Conservation (phyloP, 371 early-diverging fungal species). For the Blastocladiella emersonii region DNA sequence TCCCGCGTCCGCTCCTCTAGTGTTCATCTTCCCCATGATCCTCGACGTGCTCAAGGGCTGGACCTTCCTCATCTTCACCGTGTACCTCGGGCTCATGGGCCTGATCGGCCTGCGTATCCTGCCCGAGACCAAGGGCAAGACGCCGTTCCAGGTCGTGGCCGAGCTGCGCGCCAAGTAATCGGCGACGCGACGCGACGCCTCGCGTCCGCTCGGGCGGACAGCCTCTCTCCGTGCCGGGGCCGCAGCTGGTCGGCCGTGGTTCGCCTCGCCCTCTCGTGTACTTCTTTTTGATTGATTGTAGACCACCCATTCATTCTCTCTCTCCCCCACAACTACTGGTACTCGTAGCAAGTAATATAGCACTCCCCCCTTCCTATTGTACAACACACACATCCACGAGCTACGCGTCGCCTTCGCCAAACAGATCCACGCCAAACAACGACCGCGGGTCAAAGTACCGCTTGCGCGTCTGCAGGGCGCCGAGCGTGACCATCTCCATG, state of each 20-base stretch:
- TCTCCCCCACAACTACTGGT: too few species aligned
- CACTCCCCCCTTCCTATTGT: too few species aligned
- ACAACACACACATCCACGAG: too few species aligned
- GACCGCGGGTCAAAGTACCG: neutral
- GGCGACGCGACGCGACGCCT: too few species aligned
- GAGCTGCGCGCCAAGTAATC: neutral
- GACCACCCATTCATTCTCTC: too few species aligned
- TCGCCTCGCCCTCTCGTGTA: too few species aligned
- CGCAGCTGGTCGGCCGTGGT: too few species aligned
- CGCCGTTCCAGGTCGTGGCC: neutral
- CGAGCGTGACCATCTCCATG: slow-evolving; percentile 5
- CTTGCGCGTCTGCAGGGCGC: neutral
- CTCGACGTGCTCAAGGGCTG: neutral
- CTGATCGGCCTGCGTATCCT: neutral
- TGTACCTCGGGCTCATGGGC: neutral
- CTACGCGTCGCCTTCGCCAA: neutral
- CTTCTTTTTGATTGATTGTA: too few species aligned
- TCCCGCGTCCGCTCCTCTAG: too few species aligned
- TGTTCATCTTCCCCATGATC: neutral
- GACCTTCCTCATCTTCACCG: neutral
- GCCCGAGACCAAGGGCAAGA: neutral
- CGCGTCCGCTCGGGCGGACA: too few species aligned
- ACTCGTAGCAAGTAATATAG: too few species aligned
- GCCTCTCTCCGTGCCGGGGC: too few species aligned
- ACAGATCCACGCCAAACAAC: neutral